phyloP scores from a whole-genome alignment of 371 early-diverging fungal genomes.

The Sporodiniella umbellata region DNA sequence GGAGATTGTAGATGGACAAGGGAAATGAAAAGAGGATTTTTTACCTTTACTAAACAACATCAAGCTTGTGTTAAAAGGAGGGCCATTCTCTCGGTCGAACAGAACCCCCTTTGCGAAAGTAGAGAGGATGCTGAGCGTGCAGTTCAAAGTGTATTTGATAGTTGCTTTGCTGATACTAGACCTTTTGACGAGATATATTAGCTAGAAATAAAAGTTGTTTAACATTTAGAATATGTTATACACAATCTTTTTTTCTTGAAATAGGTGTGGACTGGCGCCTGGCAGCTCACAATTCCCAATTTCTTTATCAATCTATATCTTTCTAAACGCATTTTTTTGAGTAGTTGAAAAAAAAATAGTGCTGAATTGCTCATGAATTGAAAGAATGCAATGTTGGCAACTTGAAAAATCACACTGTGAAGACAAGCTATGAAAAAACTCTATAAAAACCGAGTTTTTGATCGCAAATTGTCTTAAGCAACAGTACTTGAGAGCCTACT shows the following conservation, averaged over 20 bases:
- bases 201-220: neutral
- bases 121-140: slow-evolving; percentile 82
- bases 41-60: slow-evolving; percentile 84
- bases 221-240: neutral
- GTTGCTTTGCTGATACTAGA: slow-evolving; percentile 89
- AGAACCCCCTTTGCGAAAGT: slow-evolving; percentile 73
- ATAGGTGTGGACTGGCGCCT: too few relatives aligned
- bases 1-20: slow-evolving; percentile 90
- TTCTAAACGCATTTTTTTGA: too few relatives aligned
- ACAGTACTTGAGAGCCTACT: too few relatives aligned
- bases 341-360: too few relatives aligned
- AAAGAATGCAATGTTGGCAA: too few relatives aligned
- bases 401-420: too few relatives aligned
- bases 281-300: too few relatives aligned
- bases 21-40: slow-evolving; percentile 81
- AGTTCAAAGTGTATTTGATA: slow-evolving; percentile 84
- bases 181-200: slow-evolving; percentile 94
- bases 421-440: too few relatives aligned
- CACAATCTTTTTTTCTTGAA: neutral
- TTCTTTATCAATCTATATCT: too few relatives aligned
- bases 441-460: too few relatives aligned
- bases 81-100: slow-evolving; percentile 74
- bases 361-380: too few relatives aligned
- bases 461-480: too few relatives aligned
- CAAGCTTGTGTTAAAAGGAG: slow-evolving; percentile 91